phyloP scores from a whole-genome alignment of 2,329 filamentous ascomycete species.

The Pseudocercospora vitis region DNA sequence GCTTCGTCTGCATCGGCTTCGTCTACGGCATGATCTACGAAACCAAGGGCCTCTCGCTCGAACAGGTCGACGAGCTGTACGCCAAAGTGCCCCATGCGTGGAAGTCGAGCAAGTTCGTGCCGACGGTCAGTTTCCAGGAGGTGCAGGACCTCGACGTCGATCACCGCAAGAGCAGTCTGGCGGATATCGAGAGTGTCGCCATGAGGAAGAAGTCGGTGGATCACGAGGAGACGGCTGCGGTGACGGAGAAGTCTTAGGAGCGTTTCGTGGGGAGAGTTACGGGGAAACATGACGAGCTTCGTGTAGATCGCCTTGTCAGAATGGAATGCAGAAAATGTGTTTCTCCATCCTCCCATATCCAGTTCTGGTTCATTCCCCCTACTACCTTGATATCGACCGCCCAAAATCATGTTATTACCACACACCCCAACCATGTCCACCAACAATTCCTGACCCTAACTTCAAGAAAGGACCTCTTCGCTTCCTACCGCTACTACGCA shows the following conservation, averaged over 20 bases:
- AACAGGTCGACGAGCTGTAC: constrained; percentile 81
- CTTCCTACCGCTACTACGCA: too few species aligned
- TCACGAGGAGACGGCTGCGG: constrained; percentile 29
- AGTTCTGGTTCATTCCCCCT: too few species aligned
- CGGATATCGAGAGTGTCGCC: constrained; percentile 36
- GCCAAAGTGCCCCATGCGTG: constrained; percentile 61
- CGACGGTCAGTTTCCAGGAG: constrained; percentile 50
- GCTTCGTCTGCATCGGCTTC: constrained; percentile 52
- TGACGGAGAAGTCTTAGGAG: constrained; percentile 1
- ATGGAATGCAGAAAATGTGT: background rate
- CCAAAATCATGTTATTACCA: too few species aligned
- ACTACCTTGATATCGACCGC: too few species aligned
- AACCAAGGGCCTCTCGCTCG: constrained; percentile 79
- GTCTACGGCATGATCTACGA: constrained; percentile 63
- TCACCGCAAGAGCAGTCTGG: constrained; percentile 32
- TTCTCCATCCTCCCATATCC: too few species aligned
- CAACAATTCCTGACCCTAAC: too few species aligned
- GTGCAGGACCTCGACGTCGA: constrained; percentile 42
- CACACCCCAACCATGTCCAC: too few species aligned
- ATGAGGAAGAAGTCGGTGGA: constrained; percentile 39
- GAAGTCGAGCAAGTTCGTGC: constrained; percentile 54
- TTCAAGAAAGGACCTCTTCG: too few species aligned
- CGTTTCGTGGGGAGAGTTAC: background rate
- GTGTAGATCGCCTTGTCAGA: background rate
- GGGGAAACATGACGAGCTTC: background rate